Percentiles rank a stretch among this genome's conserved stretches.
Evolutionary conservation across 345 rosid species (phyloP).

Genomic region (Boechera retrofracta): DNA sequence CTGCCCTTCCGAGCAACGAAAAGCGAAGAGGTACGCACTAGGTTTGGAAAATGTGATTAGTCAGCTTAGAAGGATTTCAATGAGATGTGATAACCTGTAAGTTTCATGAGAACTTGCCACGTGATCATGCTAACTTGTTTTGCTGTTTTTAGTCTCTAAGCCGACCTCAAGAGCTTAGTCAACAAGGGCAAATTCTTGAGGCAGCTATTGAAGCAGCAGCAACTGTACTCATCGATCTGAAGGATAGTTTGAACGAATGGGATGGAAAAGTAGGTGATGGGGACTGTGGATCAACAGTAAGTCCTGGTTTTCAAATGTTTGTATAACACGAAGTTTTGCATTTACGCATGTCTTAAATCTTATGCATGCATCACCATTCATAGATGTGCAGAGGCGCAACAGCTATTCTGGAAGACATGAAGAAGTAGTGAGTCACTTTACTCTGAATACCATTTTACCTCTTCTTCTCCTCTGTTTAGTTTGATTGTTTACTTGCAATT

Average conservation of each 20-base stretch:
- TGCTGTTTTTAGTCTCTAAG: slow-evolving; percentile 42
- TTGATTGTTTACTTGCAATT: slow-evolving; percentile 5
- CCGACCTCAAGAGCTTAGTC: slow-evolving; percentile 66
- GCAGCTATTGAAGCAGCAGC: slow-evolving; percentile 86
- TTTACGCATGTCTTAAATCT: slow-evolving; percentile 18
- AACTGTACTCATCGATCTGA: slow-evolving; percentile 63
- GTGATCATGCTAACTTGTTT: background rate
- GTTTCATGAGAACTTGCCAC: slow-evolving; percentile 48
- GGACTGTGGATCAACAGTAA: slow-evolving; percentile 96
- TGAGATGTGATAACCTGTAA: background rate
- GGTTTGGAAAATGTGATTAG: slow-evolving; percentile 41
- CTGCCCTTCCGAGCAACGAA: slow-evolving; percentile 55
- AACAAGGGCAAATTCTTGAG: slow-evolving; percentile 75
- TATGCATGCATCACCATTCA: background rate
- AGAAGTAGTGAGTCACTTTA: slow-evolving; percentile 59
- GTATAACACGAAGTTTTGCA: background rate
- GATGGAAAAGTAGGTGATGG: slow-evolving; percentile 96
- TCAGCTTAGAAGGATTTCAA: slow-evolving; percentile 11
- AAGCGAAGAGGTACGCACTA: slow-evolving; percentile 62
- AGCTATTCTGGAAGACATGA: slow-evolving; percentile 87
- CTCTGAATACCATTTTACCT: background rate
- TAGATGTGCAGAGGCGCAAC: slow-evolving; percentile 89
- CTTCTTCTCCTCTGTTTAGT: background rate
- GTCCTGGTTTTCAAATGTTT: slow-evolving; percentile 37
- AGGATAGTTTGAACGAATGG: slow-evolving; percentile 87